phyloP scores from a whole-genome alignment of 106 monocot species.

The Acanthochlamys bracteata region DNA sequence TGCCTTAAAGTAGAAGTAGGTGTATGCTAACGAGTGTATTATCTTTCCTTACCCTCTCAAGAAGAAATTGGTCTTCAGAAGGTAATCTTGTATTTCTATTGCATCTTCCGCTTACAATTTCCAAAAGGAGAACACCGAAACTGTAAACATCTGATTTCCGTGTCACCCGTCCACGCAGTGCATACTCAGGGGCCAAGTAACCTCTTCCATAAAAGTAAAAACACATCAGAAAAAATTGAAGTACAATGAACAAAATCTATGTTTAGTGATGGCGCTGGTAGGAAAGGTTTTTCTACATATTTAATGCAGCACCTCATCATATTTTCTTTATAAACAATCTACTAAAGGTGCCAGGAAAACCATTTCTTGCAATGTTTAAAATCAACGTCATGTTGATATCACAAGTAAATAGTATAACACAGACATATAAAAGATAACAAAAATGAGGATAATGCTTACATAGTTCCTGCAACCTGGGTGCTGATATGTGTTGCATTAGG shows the following conservation, averaged over 20 bases:
- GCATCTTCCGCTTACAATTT: slow-evolving; percentile 65
- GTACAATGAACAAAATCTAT: too few relatives aligned
- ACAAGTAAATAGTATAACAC: too few relatives aligned
- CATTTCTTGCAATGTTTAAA: background rate
- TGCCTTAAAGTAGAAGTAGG: background rate
- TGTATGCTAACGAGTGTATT: background rate
- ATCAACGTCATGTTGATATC: too few relatives aligned
- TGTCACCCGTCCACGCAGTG: slow-evolving; percentile 64
- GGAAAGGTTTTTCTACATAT: background rate
- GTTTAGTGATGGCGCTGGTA: background rate
- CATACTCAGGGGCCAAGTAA: slow-evolving; percentile 78
- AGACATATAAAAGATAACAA: background rate
- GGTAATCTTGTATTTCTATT: slow-evolving; percentile 60
- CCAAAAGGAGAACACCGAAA: slow-evolving; percentile 67
- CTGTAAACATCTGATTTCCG: slow-evolving; percentile 64
- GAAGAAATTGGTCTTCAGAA: slow-evolving; percentile 61
- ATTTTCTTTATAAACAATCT: too few relatives aligned
- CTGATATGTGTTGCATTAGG: slow-evolving; percentile 66
- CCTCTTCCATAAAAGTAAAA: slow-evolving; percentile 26
- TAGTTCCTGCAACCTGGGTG: slow-evolving; percentile 67
- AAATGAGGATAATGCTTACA: slow-evolving; percentile 26
- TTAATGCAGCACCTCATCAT: background rate
- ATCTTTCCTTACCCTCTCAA: slow-evolving; percentile 44
- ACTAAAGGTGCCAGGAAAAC: background rate
- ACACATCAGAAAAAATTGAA: slow-evolving; percentile 1